Evolutionary conservation across 2,329 filamentous ascomycete genomes (phyloP).

Genomic region (Kalaharituber pfeilii): DNA sequence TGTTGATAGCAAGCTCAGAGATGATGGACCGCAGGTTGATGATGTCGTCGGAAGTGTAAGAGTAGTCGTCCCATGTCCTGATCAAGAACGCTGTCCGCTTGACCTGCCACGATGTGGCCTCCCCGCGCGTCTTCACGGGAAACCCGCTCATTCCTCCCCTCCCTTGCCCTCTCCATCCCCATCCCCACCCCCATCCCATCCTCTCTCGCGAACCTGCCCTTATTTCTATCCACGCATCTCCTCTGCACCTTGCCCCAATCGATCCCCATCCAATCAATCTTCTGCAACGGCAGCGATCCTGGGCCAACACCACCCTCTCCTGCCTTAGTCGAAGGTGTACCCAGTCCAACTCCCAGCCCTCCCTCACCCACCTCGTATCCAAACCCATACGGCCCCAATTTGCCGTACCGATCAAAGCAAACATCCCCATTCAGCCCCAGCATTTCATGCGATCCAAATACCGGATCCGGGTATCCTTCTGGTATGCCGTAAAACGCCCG

Average conservation of each 20-base stretch:
- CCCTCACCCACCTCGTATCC: conserved; percentile 67
- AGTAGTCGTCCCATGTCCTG: conserved; percentile 63
- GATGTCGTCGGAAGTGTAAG: conserved; percentile 63
- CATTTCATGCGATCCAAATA: conserved; percentile 72
- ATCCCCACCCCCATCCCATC: neutral
- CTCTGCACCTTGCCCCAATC: conserved; percentile 41
- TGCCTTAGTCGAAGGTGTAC: conserved; percentile 59
- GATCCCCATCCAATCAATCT: conserved; percentile 39
- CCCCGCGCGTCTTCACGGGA: conserved; percentile 5
- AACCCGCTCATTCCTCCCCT: conserved; percentile 19
- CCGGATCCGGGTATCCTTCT: conserved; percentile 64
- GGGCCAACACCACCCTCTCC: conserved; percentile 46
- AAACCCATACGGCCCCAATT: conserved; percentile 74
- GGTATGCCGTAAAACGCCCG: conserved; percentile 63
- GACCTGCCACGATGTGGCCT: conserved; percentile 25
- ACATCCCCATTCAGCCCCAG: conserved; percentile 65
- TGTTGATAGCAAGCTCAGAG: conserved; percentile 60
- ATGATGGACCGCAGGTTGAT: conserved; percentile 72
- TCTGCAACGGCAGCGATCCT: conserved; percentile 18
- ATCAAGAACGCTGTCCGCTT: conserved; percentile 62
- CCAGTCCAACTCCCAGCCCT: conserved; percentile 69
- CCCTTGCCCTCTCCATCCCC: conserved; percentile 6
- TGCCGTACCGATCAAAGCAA: conserved; percentile 83
- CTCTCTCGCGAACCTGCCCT: conserved; percentile 38
- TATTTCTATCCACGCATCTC: conserved; percentile 44